phyloP scores from a whole-genome alignment of 1,284 basidiomycete genomes.

The Trametes sp. region DNA sequence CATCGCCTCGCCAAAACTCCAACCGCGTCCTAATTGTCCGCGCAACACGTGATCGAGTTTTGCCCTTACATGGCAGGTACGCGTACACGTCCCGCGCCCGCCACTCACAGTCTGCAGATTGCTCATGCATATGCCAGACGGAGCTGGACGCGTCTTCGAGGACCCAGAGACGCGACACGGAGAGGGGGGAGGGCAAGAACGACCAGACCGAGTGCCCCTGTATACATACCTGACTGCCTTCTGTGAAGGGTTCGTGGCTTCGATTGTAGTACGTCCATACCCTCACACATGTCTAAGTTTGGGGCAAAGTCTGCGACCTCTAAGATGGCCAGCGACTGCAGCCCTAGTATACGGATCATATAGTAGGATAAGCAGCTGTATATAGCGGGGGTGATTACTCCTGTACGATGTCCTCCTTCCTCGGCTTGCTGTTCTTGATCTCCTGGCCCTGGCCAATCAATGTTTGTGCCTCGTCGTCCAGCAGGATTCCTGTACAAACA shows the following conservation, averaged over 20 bases:
- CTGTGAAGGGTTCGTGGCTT: too few species aligned
- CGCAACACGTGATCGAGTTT: conserved; percentile 31
- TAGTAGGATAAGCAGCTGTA: conserved; percentile 13
- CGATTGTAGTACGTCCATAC: too few species aligned
- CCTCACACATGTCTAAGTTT: too few species aligned
- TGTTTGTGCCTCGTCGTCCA: conserved; percentile 77
- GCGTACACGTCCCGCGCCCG: background rate
- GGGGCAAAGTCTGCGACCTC: background rate
- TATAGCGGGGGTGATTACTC: conserved; percentile 51
- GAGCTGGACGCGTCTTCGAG: too few species aligned
- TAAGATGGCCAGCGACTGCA: background rate
- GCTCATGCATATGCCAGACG: too few species aligned
- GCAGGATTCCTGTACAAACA: conserved; percentile 60
- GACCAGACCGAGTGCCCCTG: too few species aligned
- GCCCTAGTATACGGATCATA: conserved; percentile 28
- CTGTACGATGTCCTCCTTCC: conserved; percentile 89
- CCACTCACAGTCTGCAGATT: background rate
- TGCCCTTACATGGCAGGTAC: conserved; percentile 18
- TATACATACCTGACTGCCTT: too few species aligned
- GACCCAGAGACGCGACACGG: too few species aligned
- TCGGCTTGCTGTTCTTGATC: conserved; percentile 64
- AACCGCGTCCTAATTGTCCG: conserved; percentile 29
- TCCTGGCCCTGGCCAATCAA: conserved; percentile 80
- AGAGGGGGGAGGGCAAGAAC: too few species aligned
- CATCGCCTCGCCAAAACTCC: conserved; percentile 3